Base-by-base conservation (phyloP, 176 grass and related monocot species). In the Juncus effusus region DNA sequence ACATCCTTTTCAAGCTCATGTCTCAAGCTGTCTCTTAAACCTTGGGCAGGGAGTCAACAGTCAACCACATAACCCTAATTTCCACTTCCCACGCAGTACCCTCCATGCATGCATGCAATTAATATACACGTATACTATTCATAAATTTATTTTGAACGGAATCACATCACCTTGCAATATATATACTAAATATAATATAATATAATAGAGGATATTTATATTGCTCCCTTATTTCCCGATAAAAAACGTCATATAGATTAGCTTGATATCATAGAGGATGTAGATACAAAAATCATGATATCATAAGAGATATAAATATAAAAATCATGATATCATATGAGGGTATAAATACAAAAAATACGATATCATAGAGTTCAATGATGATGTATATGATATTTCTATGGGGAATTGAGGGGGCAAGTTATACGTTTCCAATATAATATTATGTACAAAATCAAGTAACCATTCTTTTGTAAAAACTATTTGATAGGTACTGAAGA, bases 401-500 rank as follows among this genome's bases (percentile, higher is more conserved):
- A 1, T 28, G 1, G 19, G 19, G 1, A 28, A 28, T 1, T 28
- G 19, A 28, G 1, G 19, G 50, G 49, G n/a, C 28, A 36, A 39
- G 10, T 8, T 73, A 4, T 7, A 11, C 19, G 1, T 0, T 50
- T 3, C 15, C 4, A 28, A 35, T 3, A 10, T 55, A 3, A 16
- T 4, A 49, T 3, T 68, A 16, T 59, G 68, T 59, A 71, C 35
- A 55, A 19, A 59, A 56, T 16, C 3, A 45, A 10, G 42, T 42
- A 71, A 71, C 16, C 42, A 69, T 58, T 3, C 7, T 7, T 53
- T 10, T 67, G 19, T 28, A 51, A 11, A 11, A 58, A 42, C 13
- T 11, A 58, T 40, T 13, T 14, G 13, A 50, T 12, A 81, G 79
- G 79, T 36, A 81, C 79, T 5, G 71, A 81, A 57, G 79, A 81